Base-by-base conservation (phyloP, 1,139 yeast genomes). In the Diutina catenulata region DNA sequence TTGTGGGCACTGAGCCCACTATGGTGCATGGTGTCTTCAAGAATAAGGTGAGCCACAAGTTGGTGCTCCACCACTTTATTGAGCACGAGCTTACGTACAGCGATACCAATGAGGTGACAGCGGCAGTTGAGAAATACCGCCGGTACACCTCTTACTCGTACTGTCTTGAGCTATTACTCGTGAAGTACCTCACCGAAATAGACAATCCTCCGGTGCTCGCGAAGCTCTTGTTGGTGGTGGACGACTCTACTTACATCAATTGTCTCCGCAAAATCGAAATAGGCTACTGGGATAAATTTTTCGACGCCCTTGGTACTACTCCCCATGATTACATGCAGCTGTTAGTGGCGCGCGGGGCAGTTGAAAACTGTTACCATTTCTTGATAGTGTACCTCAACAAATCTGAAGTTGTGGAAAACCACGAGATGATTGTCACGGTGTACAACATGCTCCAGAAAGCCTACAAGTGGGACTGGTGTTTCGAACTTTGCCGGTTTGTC, bases 231-330 rank as follows among this genome's bases (percentile, higher is more conserved):
- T 48, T 51, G 25, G 47, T 67, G 33, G 60, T 66, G 20, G 55
- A 59, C 40, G 64, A 62, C 36, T 49, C 50, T 10, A 57, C 66
- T 13, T 64, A 57, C 42, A 62, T 66, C 32, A 64, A 64, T 39
- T 67, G 70, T 45, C 54, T 67, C 39, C 47, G 73, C 18, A 67
- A 67, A 41, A 64, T 67, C 23, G 73, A 67, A 45, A 56, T 60
- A 29, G 57, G 52, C 13, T 60, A 60, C 42, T 67, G 73, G 73
- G 43, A 52, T 13, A 49, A 47, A 24, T 66, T 66, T 44, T 67
- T 67, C 41, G 47, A 48, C 10, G 50, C 55, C 3, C 48, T 66
- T 35, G 47, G 58, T 13, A 57, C 60, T 5, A 61, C 68, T 0
- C 72, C 71, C 1, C 51, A 55, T 4, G 55, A 55, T 22, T 62